Evolutionary conservation across 768 basidiomycete species (phyloP).

Genomic region (Termitomyces eurrhizus): DNA sequence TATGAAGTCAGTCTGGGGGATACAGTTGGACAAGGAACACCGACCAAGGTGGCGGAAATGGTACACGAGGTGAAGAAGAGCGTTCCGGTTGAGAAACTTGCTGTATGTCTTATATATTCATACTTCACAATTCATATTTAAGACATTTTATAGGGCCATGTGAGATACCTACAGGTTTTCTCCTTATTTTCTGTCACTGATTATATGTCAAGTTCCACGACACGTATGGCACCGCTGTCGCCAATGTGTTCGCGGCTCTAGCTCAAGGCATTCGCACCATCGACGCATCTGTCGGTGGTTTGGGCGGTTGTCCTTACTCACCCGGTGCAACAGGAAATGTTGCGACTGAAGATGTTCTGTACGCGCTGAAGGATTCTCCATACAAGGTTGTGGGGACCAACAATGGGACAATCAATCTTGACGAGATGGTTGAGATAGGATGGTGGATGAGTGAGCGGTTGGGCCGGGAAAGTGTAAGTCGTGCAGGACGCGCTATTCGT

Average conservation of each 20-base stretch:
- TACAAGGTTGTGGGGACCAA: conserved; percentile 47
- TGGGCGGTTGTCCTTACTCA: conserved; percentile 95
- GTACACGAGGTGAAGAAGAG: conserved; percentile 64
- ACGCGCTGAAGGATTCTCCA: conserved; percentile 66
- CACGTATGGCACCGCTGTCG: conserved; percentile 80
- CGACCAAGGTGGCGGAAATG: conserved; percentile 61
- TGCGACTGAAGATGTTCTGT: conserved; percentile 88
- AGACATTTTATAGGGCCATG: conserved; percentile 1
- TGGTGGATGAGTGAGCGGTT: conserved; percentile 77
- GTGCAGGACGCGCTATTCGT: conserved; percentile 70
- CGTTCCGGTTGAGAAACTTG: conserved; percentile 63
- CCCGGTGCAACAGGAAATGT: conserved; percentile 96
- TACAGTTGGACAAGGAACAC: conserved; percentile 85
- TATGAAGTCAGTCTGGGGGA: conserved; percentile 93
- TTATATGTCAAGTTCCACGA: conserved; percentile 68
- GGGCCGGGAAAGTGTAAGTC: conserved; percentile 65
- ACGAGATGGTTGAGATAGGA: conserved; percentile 70
- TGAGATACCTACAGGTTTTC: not conserved
- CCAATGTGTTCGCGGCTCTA: conserved; percentile 71
- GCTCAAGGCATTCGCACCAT: conserved; percentile 75
- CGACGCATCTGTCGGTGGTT: conserved; percentile 81
- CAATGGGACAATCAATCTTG: conserved; percentile 48
- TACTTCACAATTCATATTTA: not conserved
- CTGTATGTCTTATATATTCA: conserved; percentile 39
- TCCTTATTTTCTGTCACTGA: not conserved